These are phyloP conservation scores for Cercospora sesami DNA, from an alignment of 2,329 filamentous ascomycete genomes.

Conservation along the genomic window DNA sequence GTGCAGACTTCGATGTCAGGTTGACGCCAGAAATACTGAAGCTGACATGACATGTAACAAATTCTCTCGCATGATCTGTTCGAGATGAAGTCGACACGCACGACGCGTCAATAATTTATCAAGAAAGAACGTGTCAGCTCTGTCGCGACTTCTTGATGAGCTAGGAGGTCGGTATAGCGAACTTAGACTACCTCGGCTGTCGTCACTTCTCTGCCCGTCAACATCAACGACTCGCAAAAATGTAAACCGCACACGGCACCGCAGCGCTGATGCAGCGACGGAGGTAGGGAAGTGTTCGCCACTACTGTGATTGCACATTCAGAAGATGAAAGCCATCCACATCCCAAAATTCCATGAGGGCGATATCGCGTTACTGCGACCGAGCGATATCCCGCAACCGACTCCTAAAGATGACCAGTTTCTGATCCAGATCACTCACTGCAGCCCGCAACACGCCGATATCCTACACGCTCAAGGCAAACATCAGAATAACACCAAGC, in stretches of 20 bases:
- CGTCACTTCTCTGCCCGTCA: not conserved
- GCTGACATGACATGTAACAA: not conserved
- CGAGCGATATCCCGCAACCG: constrained; percentile 38
- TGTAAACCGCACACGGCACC: not conserved
- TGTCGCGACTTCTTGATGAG: not conserved
- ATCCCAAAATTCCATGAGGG: constrained; percentile 41
- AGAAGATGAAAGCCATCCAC: constrained; percentile 46
- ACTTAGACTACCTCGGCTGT: constrained; percentile 10
- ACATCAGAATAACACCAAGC: constrained; percentile 56
- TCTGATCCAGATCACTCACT: constrained; percentile 55
- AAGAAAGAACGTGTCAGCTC: not conserved
- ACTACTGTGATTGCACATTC: not conserved
- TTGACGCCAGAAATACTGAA: not conserved
- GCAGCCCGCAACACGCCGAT: constrained; percentile 62
- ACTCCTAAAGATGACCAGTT: constrained; percentile 41
- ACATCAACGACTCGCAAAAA: constrained; percentile 2
- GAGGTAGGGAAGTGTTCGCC: not conserved
- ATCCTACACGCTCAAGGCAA: constrained; percentile 59
- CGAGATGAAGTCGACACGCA: not conserved
- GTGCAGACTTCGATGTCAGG: constrained; percentile 5
- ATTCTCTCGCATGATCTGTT: not conserved
- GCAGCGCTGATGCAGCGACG: not conserved
- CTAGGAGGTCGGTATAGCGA: not conserved
- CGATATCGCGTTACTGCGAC: constrained; percentile 34
- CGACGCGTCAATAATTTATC: not conserved